Evolutionary conservation across 176 grass and related monocot genomes (phyloP).

Genomic region (Musa beccarii): DNA sequence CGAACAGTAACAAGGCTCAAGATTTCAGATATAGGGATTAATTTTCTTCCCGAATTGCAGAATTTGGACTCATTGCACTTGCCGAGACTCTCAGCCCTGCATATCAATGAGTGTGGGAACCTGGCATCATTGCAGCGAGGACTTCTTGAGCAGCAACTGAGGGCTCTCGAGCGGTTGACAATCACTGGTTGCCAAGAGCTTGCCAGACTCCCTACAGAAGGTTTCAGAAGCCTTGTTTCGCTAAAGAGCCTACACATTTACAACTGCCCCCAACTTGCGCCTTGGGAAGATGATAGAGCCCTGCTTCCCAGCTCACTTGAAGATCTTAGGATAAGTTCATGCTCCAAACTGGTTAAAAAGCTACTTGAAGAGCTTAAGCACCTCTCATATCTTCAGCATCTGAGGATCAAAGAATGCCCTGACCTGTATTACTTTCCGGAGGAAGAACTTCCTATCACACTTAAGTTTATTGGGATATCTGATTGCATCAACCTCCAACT

Average conservation of each 20-base stretch:
- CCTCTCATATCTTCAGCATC: constrained; percentile 35
- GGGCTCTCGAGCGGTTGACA: constrained; percentile 39
- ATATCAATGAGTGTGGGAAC: constrained; percentile 21
- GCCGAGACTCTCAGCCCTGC: too few species aligned
- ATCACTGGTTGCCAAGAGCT: constrained; percentile 49
- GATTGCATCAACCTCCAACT: constrained; percentile 48
- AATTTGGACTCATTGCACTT: too few species aligned
- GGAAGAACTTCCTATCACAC: constrained; percentile 32
- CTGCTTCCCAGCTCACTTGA: constrained; percentile 49
- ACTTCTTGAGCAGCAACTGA: constrained; percentile 28
- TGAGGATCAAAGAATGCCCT: constrained; percentile 47
- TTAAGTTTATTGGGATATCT: constrained; percentile 46
- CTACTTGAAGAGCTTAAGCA: constrained; percentile 40
- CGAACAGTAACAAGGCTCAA: constrained; percentile 36
- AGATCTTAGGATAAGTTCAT: constrained; percentile 43
- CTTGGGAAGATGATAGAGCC: constrained; percentile 40
- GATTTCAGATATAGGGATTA: constrained; percentile 45
- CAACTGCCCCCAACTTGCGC: constrained; percentile 42
- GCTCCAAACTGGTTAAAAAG: constrained; percentile 33
- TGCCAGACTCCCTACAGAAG: constrained; percentile 42
- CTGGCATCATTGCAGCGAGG: constrained; percentile 44
- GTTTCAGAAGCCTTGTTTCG: constrained; percentile 45
- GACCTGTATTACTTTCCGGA: constrained; percentile 41
- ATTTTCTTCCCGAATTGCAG: neutral
- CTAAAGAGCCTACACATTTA: constrained; percentile 52